phyloP scores from a whole-genome alignment of 2,329 filamentous ascomycete genomes.

The Gaeumannomyces tritici region DNA sequence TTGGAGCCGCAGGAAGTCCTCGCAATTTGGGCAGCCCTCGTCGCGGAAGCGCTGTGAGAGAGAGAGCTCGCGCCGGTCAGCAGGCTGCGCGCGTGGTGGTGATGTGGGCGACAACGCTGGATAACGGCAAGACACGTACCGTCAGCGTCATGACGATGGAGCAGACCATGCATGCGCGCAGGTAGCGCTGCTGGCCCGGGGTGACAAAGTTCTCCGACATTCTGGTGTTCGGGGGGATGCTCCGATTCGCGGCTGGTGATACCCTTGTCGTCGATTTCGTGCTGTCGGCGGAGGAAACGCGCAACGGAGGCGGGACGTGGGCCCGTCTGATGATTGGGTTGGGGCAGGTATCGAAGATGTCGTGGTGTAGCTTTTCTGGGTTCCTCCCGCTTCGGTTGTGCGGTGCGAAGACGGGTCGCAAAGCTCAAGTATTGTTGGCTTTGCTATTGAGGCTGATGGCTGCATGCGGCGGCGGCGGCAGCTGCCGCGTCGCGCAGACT shows the following conservation, averaged over 20 bases:
- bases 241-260: neutral
- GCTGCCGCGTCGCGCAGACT: neutral
- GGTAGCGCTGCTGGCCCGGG: constrained; percentile 67
- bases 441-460: neutral
- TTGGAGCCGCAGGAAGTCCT: constrained; percentile 76
- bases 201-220: constrained; percentile 57
- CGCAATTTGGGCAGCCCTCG: constrained; percentile 93
- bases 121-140: constrained; percentile 33
- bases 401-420: too few species aligned
- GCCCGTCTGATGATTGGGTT: too few species aligned
- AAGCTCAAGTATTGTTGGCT: neutral
- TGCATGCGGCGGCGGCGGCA: neutral
- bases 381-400: too few species aligned
- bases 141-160: constrained; percentile 79
- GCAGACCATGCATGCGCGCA: constrained; percentile 98
- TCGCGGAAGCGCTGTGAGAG: constrained; percentile 64
- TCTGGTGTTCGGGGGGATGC: neutral
- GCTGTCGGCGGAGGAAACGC: neutral
- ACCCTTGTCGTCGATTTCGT: neutral
- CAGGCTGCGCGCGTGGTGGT: neutral
- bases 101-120: neutral
- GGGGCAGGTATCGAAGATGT: too few species aligned
- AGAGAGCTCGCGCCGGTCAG: too few species aligned
- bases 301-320: neutral
- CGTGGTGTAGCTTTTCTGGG: too few species aligned